Evolutionary conservation across 2,329 filamentous ascomycete genomes (phyloP), one percentile per base, ranked within the genome.

Genomic region (Monilinia aucupariae): DNA sequence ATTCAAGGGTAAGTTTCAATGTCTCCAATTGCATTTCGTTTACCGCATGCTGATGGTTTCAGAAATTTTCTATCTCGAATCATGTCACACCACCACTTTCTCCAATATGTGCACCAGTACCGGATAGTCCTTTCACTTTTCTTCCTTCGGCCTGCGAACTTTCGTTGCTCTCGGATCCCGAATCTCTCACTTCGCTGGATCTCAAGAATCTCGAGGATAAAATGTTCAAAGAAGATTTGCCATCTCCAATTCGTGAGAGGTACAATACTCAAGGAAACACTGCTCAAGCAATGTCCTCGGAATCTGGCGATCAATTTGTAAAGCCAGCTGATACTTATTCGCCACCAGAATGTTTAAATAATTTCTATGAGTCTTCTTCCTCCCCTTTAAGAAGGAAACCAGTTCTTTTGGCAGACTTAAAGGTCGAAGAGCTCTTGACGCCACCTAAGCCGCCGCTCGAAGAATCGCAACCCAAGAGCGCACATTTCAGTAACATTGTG

Each of bases 261-360:
- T 13, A 32, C 4, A 6, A 2, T 0, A 32, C 62, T 13, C 4
- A 17, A 45, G 32, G n/a, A n/a, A n/a, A n/a, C n/a, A 6, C 3
- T 0, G 27, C 62, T 13, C 4, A 17, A 45, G 32, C 61, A 8
- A 49, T 52, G 9, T 62, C 62, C 3, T 61, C 56, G 5, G 45
- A 61, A 6, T 62, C 63, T 9, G 20, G 22, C 7, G 78, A 75
- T 41, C 82, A 84, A 51, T 80, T 81, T 45, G 77, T 87, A 17
- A 89, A 86, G 67, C 82, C 96, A 27, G 78, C 82, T 4, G 89
- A 96, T 69, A 78, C 97, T 41, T 71, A 68, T 45, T 62, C 64
- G 2, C 64, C 68, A 34, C 54, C 68, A 8, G 67, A 59, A 34
- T 68, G 55, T 51, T 20, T 67, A 5, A 61, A 64, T 12, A 58